Base-by-base conservation (phyloP, 2,329 filamentous ascomycete genomes). In the Elsinoe necatrix region DNA sequence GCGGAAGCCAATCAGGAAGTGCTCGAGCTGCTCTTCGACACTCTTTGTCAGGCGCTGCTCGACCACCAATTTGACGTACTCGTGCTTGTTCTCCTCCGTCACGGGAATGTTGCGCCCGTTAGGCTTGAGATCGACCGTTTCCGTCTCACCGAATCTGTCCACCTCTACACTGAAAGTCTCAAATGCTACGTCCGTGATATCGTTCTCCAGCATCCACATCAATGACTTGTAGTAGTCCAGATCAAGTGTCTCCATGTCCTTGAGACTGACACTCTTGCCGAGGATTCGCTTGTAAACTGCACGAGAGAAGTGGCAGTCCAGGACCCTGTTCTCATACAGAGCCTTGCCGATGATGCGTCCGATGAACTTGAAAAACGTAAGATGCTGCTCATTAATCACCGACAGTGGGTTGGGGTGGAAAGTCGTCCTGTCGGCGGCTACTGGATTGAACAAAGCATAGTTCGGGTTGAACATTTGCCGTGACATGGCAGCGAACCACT, bases 351-450 rank as follows among this genome's bases (percentile, higher is more conserved):
- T 98, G 72, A 98, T 90, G 51, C 93, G 88, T 41, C 93, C 93
- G 66, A 98, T 96, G 73, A 98, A 98, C 70, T 97, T 97, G 82
- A 98, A 98, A 80, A 96, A 98, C 77, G 89, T 84, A 59, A 97
- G 73, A 76, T 98, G 95, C 72, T 98, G 92, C 31, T 88, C 85
- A 69, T 98, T 98, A 80, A 97, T 85, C 43, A 84, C 84, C 72
- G 92, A 97, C 61, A 95, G 81, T 68, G 89, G 89, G 72, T 96
- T 98, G 14, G 95, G 93, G 71, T 98, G 93, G 85, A 98, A 98
- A 0, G 93, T 98, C 0, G 95, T 98, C 56, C 92, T 86, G 69
- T 98, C 93, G 23, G 93, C 95, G 21, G 93, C 95, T 23, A 98
- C 95, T 1, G 93, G 93, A 52, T 88, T 93, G 75, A 97, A 98